Conservation (phyloP, 2,329 filamentous ascomycete genomes). For the Phialophora verrucosa region DNA sequence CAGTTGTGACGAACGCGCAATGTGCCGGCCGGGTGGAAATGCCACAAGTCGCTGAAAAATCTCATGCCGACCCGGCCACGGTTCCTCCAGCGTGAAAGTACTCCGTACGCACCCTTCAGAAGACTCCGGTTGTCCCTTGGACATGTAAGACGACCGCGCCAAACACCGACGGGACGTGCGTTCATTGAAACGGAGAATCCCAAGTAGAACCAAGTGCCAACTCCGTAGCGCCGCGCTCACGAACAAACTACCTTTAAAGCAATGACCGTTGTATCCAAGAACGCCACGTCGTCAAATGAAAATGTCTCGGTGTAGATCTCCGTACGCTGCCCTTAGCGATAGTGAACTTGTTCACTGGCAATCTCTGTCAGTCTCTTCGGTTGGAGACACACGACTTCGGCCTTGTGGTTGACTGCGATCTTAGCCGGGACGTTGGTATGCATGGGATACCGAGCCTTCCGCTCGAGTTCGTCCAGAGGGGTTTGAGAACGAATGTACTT, state of each 20-base stretch:
- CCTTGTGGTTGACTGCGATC: conserved; percentile 27
- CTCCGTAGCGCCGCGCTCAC: conserved; percentile 24
- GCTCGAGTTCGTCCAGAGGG: conserved; percentile 79
- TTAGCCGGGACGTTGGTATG: conserved; percentile 29
- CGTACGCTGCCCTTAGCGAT: conserved; percentile 21
- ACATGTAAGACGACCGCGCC: not conserved
- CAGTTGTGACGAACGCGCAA: not conserved
- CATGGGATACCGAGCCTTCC: conserved; percentile 71
- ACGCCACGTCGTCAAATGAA: not conserved
- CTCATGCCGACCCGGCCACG: not conserved
- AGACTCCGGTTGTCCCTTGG: not conserved
- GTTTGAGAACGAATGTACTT: conserved; percentile 87
- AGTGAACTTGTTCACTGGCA: conserved; percentile 33
- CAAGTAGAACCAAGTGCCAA: conserved; percentile 4
- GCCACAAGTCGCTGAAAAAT: not conserved
- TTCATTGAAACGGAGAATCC: not conserved
- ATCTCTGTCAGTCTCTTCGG: conserved; percentile 30
- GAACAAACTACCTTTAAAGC: conserved; percentile 1
- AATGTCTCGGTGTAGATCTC: not conserved
- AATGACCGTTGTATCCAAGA: conserved; percentile 1
- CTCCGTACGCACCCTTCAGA: not conserved
- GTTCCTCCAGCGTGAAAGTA: not conserved
- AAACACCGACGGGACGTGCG: not conserved
- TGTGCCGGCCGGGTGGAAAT: not conserved
- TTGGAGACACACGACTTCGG: conserved; percentile 28